phyloP scores from a whole-genome alignment of 345 rosid species.

The Arabis hirsuta region DNA sequence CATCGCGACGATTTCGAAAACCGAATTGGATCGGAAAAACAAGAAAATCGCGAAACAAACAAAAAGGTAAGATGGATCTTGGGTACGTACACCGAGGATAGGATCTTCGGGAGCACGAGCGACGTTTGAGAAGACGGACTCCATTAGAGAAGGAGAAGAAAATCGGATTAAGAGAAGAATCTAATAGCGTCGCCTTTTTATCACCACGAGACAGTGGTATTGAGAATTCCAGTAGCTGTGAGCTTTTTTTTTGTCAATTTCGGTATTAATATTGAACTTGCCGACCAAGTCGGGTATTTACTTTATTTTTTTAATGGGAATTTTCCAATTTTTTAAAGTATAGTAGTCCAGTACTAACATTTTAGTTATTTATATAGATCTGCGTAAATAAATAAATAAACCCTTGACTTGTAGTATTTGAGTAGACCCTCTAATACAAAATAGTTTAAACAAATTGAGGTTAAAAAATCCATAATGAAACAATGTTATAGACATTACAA shows the following conservation, averaged over 20 bases:
- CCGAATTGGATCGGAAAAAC: not conserved
- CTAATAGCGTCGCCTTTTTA: not conserved
- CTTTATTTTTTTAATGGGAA: not conserved
- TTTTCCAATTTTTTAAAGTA: too few relatives aligned
- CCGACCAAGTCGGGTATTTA: constrained; percentile 12
- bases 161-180: not conserved
- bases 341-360: too few relatives aligned
- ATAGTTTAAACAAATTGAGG: not conserved
- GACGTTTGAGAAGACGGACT: constrained; percentile 55
- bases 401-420: too few relatives aligned
- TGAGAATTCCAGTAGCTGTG: constrained; percentile 8
- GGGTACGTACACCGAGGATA: constrained; percentile 60
- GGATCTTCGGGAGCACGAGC: constrained; percentile 72
- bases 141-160: constrained; percentile 34
- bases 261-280: constrained; percentile 29
- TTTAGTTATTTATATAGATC: too few relatives aligned
- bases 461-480: constrained; percentile 15
- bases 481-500: constrained; percentile 34
- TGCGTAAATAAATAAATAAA: too few relatives aligned
- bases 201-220: not conserved
- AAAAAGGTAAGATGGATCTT: constrained; percentile 4
- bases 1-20: not conserved
- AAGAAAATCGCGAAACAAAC: not conserved
- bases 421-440: too few relatives aligned
- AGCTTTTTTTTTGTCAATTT: not conserved